Percentiles rank a stretch among this genome's conserved stretches.
Evolutionary conservation across 352 stramenopile species (phyloP).

Genomic region (Globisporangium perplexum): DNA sequence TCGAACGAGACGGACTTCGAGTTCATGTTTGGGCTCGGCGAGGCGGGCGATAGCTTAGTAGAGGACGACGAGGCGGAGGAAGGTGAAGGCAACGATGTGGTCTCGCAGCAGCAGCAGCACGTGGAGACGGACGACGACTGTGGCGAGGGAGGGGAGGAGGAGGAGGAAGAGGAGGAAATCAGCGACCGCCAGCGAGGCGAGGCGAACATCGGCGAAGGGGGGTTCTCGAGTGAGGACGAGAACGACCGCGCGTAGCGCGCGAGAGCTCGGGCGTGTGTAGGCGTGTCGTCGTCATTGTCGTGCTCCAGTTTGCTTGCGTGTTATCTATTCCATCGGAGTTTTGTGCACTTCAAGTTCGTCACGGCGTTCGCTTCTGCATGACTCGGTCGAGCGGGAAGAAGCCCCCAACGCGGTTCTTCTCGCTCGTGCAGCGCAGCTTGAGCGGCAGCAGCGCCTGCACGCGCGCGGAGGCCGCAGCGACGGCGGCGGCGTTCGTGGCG

Average conservation of each 20-base stretch:
- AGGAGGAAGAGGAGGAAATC: background rate
- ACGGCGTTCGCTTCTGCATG: background rate
- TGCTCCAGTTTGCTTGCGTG: background rate
- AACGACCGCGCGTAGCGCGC: constrained; percentile 1
- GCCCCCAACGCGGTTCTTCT: constrained; percentile 8
- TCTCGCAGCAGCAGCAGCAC: constrained; percentile 25
- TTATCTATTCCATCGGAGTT: background rate
- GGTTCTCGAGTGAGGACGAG: constrained; percentile 11
- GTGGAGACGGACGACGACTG: constrained; percentile 25
- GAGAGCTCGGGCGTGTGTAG: background rate
- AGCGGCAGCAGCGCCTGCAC: constrained; percentile 5
- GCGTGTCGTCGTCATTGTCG: background rate
- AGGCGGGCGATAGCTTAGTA: constrained; percentile 21
- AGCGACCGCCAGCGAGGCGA: constrained; percentile 13
- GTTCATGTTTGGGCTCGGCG: constrained; percentile 59
- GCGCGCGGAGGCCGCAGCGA: background rate
- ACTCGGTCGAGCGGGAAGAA: constrained; percentile 5
- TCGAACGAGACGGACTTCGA: constrained; percentile 82
- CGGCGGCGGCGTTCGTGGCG: background rate
- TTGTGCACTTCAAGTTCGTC: background rate
- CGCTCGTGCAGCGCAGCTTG: constrained; percentile 9
- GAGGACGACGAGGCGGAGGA: constrained; percentile 26
- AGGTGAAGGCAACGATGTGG: constrained; percentile 22
- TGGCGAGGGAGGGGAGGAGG: constrained; percentile 17
- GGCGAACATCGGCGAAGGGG: background rate